These are phyloP conservation scores for Colletotrichum sp. DNA, from an alignment of 2,329 filamentous ascomycete species.

Conservation along the genomic window DNA sequence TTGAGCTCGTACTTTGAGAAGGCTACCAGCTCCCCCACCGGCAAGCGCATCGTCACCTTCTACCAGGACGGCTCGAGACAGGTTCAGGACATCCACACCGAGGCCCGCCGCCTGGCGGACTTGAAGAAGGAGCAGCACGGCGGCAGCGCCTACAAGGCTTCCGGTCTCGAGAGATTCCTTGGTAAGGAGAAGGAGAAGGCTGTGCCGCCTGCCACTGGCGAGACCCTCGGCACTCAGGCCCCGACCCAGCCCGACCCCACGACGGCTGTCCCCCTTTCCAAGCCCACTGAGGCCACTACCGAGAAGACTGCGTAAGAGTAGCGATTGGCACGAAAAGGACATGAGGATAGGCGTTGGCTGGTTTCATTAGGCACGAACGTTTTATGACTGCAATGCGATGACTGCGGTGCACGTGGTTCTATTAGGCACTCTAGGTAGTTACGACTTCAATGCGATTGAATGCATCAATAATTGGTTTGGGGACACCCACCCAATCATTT, in stretches of 20 bases:
- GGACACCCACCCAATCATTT: too few relatives aligned
- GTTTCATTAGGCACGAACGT: constrained; percentile 11
- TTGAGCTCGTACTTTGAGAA: constrained; percentile 94
- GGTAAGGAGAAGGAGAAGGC: constrained; percentile 58
- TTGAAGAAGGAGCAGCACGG: constrained; percentile 76
- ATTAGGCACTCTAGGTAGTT: constrained; percentile 5
- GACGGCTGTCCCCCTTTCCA: constrained; percentile 20
- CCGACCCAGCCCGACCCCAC: constrained; percentile 19
- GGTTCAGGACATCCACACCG: constrained; percentile 90
- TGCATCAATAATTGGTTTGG: background rate
- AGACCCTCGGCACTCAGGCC: constrained; percentile 34
- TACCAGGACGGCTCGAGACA: constrained; percentile 87
- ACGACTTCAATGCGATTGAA: background rate
- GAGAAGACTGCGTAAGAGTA: constrained; percentile 25
- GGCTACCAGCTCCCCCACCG: constrained; percentile 84
- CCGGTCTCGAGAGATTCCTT: constrained; percentile 63
- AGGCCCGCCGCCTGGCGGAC: constrained; percentile 87
- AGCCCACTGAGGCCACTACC: constrained; percentile 24
- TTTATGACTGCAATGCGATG: constrained; percentile 9
- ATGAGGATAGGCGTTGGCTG: constrained; percentile 14
- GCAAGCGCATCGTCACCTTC: constrained; percentile 86
- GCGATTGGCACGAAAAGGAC: background rate
- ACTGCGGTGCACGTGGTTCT: background rate
- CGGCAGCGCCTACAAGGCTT: constrained; percentile 63
- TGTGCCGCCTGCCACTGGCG: constrained; percentile 59